These are phyloP conservation scores for Backusella luteola DNA, from an alignment of 192 early-diverging fungal genomes.

Conservation along the genomic window DNA sequence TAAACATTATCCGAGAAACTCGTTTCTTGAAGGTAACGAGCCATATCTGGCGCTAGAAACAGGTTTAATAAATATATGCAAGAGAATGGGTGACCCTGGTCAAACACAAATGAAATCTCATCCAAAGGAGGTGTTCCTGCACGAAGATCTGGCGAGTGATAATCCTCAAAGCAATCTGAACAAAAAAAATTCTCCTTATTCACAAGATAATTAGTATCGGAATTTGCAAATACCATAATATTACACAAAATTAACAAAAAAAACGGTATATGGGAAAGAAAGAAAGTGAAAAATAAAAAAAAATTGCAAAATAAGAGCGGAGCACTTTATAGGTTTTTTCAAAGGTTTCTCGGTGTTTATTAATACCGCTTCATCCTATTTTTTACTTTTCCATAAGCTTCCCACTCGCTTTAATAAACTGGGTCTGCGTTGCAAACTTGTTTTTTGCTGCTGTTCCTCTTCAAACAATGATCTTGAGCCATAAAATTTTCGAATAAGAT, in stretches of 20 bases:
- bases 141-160: neutral
- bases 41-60: neutral
- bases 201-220: neutral
- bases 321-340: neutral
- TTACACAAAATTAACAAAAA: neutral
- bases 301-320: neutral
- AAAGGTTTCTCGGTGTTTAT: neutral
- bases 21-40: neutral
- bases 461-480: neutral
- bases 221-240: neutral
- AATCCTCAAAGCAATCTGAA: neutral
- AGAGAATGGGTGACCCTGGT: neutral
- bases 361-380: neutral
- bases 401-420: slow-evolving; percentile 11
- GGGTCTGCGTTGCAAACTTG: neutral
- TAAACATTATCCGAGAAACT: neutral
- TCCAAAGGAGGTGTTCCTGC: neutral
- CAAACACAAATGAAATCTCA: neutral
- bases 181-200: neutral
- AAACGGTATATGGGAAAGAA: neutral
- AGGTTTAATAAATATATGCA: neutral
- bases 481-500: neutral
- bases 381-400: slow-evolving; percentile 4
- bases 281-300: neutral
- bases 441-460: neutral